Evolutionary conservation across 495 filamentous ascomycete genomes (phyloP).

Genomic region (Xylaria bambusicola): DNA sequence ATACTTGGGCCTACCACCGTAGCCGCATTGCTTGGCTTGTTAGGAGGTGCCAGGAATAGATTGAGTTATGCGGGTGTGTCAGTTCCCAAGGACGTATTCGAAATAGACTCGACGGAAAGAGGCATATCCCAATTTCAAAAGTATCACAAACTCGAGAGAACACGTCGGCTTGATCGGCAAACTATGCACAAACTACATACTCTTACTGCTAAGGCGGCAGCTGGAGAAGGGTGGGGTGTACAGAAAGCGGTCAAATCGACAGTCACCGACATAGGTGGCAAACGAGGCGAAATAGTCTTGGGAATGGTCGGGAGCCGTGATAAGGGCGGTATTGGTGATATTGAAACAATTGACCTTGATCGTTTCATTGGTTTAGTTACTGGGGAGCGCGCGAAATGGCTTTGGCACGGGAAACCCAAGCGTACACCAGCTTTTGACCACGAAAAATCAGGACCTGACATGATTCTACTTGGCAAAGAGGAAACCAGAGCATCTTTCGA

Average conservation of each 20-base stretch:
- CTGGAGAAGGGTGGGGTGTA: constrained; percentile 69
- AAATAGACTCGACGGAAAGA: constrained; percentile 75
- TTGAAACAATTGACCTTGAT: constrained; percentile 89
- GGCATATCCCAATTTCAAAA: constrained; percentile 90
- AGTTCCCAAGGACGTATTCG: constrained; percentile 89
- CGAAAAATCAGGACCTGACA: constrained; percentile 51
- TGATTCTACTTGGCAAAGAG: constrained; percentile 69
- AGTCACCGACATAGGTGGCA: constrained; percentile 91
- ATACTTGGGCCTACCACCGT: constrained; percentile 91
- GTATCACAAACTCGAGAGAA: constrained; percentile 74
- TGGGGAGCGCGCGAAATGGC: constrained; percentile 84
- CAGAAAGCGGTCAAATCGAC: constrained; percentile 93
- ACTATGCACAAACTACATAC: constrained; percentile 81
- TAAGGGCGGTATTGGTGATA: constrained; percentile 84
- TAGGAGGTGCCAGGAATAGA: constrained; percentile 87
- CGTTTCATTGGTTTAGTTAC: constrained; percentile 73
- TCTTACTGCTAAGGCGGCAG: constrained; percentile 84
- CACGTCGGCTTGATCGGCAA: constrained; percentile 75
- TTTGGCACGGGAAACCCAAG: constrained; percentile 87
- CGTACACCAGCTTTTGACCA: constrained; percentile 54
- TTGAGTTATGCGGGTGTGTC: constrained; percentile 77
- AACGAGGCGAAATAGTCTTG: constrained; percentile 90
- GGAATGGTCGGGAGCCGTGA: constrained; percentile 88
- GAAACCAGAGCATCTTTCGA: constrained; percentile 45
- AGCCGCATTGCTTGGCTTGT: constrained; percentile 79